Base-by-base conservation (phyloP, 2,329 filamentous ascomycete species). In the Fusarium pseudonygamai region DNA sequence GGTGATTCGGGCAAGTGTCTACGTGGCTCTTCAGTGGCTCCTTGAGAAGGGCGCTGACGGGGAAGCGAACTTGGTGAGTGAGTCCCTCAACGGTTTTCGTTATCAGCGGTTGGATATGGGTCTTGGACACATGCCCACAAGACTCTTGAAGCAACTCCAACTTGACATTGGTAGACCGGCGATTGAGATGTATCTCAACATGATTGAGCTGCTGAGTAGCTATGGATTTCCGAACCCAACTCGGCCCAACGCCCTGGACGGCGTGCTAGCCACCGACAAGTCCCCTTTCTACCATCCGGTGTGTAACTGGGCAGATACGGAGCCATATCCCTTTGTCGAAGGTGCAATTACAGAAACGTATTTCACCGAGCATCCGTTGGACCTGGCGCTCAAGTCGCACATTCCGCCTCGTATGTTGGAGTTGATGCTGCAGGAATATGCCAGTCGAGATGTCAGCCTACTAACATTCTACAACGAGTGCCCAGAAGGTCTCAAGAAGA, bases 361-460 rank as follows among this genome's bases (percentile, higher is more conserved):
- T 22, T 9, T 10, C 18, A 43, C 32, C 1, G 3, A 12, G 4
- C 53, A 39, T 5, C 50, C 67, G 0, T 12, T 74, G 10, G 16
- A 34, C 1, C 9, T 69, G 6, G 37, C 63, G 1, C 34, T 74
- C n/a, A 61, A 59, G 12, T 57, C 68, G 5, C 57, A 74, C 15
- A 60, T 60, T 3, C 43, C 40, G 3, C 63, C 71, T 3, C 52
- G 36, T 20, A 30, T 74, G 7, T 37, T 74, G 15, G 67, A 60
- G 12, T 16, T 59, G 30, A 60, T 74, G 15, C 32, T 74, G 4
- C 10, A n/a, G 8, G 60, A 59, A 7, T 43, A 64, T n/a, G 39
- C 37, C 3, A 30, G n/a, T n/a, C 66, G 39, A 34, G 59, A 15
- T 5, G 18, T 57, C 12, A 50, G 20, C 16, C 46, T 70, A 4